These are phyloP conservation scores for Calycina herbarum DNA, from an alignment of 2,329 filamentous ascomycete species.

Conservation along the genomic window DNA sequence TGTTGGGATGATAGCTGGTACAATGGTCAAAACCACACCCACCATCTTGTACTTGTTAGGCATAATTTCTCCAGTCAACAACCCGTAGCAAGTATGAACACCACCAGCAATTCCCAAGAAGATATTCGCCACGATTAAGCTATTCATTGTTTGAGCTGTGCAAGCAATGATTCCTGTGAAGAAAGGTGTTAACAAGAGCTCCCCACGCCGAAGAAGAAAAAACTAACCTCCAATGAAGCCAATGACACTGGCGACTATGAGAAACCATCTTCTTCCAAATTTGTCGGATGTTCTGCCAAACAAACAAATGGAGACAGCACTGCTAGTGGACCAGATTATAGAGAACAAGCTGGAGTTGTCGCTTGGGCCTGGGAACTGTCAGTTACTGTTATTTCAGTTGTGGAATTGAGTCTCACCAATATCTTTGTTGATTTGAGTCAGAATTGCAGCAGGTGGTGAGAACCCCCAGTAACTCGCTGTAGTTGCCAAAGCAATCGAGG, in stretches of 20 bases:
- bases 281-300: slow-evolving; percentile 6
- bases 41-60: slow-evolving; percentile 5
- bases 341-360: slow-evolving; percentile 6
- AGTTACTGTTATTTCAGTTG: not conserved
- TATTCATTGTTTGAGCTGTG: not conserved
- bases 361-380: not conserved
- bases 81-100: not conserved
- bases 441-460: slow-evolving; percentile 1
- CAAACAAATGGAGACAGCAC: not conserved
- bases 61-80: slow-evolving; percentile 4
- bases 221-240: not conserved
- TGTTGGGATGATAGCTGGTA: not conserved
- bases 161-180: not conserved
- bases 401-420: not conserved
- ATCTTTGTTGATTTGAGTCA: not conserved
- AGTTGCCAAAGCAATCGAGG: not conserved
- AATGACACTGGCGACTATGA: not conserved
- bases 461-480: slow-evolving; percentile 3
- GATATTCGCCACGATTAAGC: not conserved
- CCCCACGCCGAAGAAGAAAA: not conserved
- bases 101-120: not conserved
- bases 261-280: slow-evolving; percentile 7
- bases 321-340: not conserved
- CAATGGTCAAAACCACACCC: not conserved
- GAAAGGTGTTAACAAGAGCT: not conserved